These are phyloP conservation scores for Jaltomata sinuosa DNA, from an alignment of 257 asterid species.

Conservation along the genomic window DNA sequence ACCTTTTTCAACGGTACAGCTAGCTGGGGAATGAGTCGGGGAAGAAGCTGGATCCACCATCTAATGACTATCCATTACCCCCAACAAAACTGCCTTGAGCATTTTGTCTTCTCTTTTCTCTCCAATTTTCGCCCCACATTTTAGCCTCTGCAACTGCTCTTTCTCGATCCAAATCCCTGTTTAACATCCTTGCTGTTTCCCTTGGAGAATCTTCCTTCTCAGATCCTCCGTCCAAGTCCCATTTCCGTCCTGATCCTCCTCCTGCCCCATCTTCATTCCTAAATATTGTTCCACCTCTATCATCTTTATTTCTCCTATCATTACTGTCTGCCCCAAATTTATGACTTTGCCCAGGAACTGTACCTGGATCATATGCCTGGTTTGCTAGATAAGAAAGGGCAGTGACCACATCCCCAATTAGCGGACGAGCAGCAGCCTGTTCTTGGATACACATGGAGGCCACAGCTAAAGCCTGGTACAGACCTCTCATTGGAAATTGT, in stretches of 20 bases:
- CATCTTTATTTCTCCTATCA: slow-evolving; percentile 42
- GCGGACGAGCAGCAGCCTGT: slow-evolving; percentile 95
- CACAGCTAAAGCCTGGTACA: slow-evolving; percentile 94
- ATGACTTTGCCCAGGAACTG: slow-evolving; percentile 12
- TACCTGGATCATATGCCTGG: slow-evolving; percentile 59
- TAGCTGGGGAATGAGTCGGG: neutral
- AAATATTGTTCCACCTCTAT: slow-evolving; percentile 38
- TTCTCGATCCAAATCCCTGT: slow-evolving; percentile 75
- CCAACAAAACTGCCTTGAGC: slow-evolving; percentile 59
- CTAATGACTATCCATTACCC: slow-evolving; percentile 31
- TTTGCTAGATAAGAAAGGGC: slow-evolving; percentile 92
- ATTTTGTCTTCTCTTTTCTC: slow-evolving; percentile 70
- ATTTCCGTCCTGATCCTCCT: slow-evolving; percentile 59
- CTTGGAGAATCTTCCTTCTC: slow-evolving; percentile 81
- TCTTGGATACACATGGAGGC: slow-evolving; percentile 98
- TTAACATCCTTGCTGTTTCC: slow-evolving; percentile 57
- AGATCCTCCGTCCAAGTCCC: slow-evolving; percentile 73
- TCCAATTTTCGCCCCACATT: slow-evolving; percentile 98
- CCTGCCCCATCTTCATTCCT: slow-evolving; percentile 58
- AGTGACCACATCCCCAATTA: slow-evolving; percentile 90
- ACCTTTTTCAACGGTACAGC: neutral
- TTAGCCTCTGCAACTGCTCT: slow-evolving; percentile 97
- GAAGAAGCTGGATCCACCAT: neutral
- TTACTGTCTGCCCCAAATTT: slow-evolving; percentile 22
- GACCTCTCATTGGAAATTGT: slow-evolving; percentile 77